Evolutionary conservation across 2,329 filamentous ascomycete genomes (phyloP).

Genomic region (Aspergillus ustus): DNA sequence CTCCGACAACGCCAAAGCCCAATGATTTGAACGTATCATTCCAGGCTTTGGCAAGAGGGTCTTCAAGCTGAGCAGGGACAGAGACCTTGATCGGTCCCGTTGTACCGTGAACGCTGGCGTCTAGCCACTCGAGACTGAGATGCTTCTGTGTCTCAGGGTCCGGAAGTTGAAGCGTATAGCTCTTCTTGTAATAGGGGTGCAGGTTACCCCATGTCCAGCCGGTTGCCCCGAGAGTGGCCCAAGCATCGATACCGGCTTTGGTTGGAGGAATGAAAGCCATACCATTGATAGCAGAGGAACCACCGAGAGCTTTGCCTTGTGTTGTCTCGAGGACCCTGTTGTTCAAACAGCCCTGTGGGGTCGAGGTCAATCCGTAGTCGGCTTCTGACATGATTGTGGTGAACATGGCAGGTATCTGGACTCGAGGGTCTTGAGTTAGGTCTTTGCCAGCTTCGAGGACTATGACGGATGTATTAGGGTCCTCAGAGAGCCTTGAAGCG

Average conservation of each 20-base stretch:
- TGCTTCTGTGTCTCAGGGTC: background rate
- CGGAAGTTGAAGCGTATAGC: background rate
- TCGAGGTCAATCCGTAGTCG: conserved; percentile 59
- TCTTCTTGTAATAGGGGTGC: background rate
- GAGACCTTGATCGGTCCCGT: conserved; percentile 22
- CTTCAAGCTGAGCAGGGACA: conserved; percentile 15
- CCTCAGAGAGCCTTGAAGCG: conserved; percentile 59
- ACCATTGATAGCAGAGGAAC: conserved; percentile 64
- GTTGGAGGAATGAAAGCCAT: background rate
- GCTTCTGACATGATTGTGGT: conserved; percentile 63
- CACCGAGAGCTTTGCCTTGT: conserved; percentile 63
- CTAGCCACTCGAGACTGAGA: background rate
- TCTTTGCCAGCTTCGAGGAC: conserved; percentile 43
- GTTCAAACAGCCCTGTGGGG: conserved; percentile 65
- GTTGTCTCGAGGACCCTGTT: conserved; percentile 49
- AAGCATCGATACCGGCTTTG: background rate
- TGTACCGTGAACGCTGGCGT: background rate
- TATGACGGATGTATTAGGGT: conserved; percentile 47
- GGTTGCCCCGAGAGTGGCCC: background rate
- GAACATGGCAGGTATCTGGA: conserved; percentile 32
- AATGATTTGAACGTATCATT: conserved; percentile 17
- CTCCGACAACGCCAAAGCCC: conserved; percentile 14
- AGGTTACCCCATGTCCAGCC: background rate
- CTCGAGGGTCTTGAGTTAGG: conserved; percentile 55
- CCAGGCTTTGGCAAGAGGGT: conserved; percentile 23